phyloP scores from a whole-genome alignment of 805 yeast species.

The Ogataea paradorogensis region DNA sequence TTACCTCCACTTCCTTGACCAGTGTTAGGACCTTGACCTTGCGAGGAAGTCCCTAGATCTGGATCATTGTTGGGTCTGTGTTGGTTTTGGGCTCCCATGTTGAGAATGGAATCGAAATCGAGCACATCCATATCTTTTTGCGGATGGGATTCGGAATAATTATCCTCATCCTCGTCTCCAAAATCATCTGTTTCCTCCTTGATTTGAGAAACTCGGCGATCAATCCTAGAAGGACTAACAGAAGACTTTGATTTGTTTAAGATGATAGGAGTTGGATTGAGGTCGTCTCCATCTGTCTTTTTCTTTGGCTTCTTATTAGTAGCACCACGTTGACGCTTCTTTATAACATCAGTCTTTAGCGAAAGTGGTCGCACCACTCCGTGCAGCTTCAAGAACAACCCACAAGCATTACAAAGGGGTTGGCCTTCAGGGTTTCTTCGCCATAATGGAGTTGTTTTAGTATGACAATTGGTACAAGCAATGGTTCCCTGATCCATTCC shows the following conservation, averaged over 20 bases:
- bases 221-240: conserved; percentile 7
- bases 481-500: conserved; percentile 20
- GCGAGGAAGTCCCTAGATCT: neutral
- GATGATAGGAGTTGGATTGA: conserved; percentile 43
- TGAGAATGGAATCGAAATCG: conserved; percentile 26
- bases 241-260: conserved; percentile 16
- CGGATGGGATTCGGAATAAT: conserved; percentile 1
- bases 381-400: conserved; percentile 84
- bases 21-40: conserved; percentile 4
- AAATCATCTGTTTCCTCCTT: conserved; percentile 7
- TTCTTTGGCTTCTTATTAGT: conserved; percentile 29
- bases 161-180: conserved; percentile 5
- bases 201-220: conserved; percentile 1
- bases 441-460: conserved; percentile 94
- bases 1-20: conserved; percentile 12
- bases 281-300: conserved; percentile 46
- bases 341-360: conserved; percentile 75
- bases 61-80: conserved; percentile 3
- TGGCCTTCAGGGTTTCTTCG: conserved; percentile 89
- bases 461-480: conserved; percentile 82
- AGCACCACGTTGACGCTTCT: conserved; percentile 74
- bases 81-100: conserved; percentile 11
- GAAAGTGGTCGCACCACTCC: conserved; percentile 95
- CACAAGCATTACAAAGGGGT: conserved; percentile 95
- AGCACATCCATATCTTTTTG: conserved; percentile 16